Evolutionary conservation across 345 rosid species (phyloP).

Genomic region (Luvunga scandens): DNA sequence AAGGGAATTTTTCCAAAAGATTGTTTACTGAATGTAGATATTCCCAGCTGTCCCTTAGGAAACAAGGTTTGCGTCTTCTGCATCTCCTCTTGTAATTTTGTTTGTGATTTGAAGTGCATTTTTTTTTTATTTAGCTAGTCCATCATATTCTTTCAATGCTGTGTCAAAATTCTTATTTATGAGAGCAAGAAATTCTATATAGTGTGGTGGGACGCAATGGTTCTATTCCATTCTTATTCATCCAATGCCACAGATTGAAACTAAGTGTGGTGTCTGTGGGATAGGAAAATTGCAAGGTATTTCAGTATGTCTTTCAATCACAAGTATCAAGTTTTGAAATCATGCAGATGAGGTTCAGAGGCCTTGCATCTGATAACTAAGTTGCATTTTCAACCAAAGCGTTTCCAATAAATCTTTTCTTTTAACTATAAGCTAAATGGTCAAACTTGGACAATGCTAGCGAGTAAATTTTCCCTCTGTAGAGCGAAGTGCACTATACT

Average conservation of each 20-base stretch:
- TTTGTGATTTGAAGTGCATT: neutral
- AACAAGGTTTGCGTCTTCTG: slow-evolving; percentile 30
- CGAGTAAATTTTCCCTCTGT: neutral
- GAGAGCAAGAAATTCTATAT: neutral
- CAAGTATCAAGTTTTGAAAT: neutral
- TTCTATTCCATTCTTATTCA: no score
- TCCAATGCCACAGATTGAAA: no score
- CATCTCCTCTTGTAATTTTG: neutral
- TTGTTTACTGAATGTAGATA: slow-evolving; percentile 40
- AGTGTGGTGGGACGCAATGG: no score
- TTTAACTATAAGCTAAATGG: neutral
- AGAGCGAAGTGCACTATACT: neutral
- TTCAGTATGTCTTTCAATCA: neutral
- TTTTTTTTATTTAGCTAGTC: neutral
- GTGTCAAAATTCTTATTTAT: neutral
- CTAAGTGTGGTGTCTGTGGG: neutral
- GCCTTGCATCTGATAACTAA: neutral
- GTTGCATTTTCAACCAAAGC: neutral
- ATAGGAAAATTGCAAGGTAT: neutral
- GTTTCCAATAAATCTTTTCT: no score
- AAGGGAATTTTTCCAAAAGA: slow-evolving; percentile 35
- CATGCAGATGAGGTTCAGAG: neutral
- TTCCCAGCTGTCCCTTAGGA: slow-evolving; percentile 34
- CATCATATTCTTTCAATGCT: neutral
- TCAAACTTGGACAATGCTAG: neutral